These are phyloP conservation scores for Danielia oregonensis DNA, from an alignment of 805 yeast genomes.

Conservation along the genomic window DNA sequence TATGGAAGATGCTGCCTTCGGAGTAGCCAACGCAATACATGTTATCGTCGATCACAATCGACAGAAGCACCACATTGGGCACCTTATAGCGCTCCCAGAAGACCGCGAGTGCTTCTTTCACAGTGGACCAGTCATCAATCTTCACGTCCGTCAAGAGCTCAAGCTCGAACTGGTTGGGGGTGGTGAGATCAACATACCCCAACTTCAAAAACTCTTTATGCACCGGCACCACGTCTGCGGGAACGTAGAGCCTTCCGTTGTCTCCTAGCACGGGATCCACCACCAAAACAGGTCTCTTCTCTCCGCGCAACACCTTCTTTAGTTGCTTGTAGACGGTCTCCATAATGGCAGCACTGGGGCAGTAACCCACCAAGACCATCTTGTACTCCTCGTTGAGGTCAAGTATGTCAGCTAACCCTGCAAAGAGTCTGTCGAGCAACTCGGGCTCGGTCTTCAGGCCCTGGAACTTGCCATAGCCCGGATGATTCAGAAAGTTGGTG, in stretches of 20 bases:
- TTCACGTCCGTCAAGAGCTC: constrained; percentile 59
- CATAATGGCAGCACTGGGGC: constrained; percentile 57
- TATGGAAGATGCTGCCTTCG: constrained; percentile 22
- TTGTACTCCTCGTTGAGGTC: constrained; percentile 45
- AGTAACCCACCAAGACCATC: constrained; percentile 75
- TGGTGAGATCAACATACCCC: constrained; percentile 55
- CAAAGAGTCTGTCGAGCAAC: constrained; percentile 45
- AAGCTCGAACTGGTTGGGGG: constrained; percentile 90
- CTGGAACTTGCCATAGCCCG: constrained; percentile 15
- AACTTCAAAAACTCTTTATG: constrained; percentile 53
- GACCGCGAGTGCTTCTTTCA: constrained; percentile 34
- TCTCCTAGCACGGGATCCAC: constrained; percentile 94
- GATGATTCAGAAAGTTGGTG: constrained; percentile 18
- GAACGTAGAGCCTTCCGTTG: constrained; percentile 77
- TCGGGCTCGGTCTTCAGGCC: constrained; percentile 36
- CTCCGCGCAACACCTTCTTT: constrained; percentile 34
- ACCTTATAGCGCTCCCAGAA: constrained; percentile 48
- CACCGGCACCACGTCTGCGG: constrained; percentile 48
- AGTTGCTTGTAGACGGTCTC: constrained; percentile 43
- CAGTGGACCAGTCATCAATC: constrained; percentile 35
- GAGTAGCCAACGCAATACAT: constrained; percentile 41
- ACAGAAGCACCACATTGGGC: constrained; percentile 55
- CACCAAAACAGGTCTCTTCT: constrained; percentile 48
- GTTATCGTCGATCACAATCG: constrained; percentile 38
- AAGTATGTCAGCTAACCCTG: constrained; percentile 51